These are phyloP conservation scores for Xylaria sp. DNA, from an alignment of 2,329 filamentous ascomycete species.

Conservation along the genomic window DNA sequence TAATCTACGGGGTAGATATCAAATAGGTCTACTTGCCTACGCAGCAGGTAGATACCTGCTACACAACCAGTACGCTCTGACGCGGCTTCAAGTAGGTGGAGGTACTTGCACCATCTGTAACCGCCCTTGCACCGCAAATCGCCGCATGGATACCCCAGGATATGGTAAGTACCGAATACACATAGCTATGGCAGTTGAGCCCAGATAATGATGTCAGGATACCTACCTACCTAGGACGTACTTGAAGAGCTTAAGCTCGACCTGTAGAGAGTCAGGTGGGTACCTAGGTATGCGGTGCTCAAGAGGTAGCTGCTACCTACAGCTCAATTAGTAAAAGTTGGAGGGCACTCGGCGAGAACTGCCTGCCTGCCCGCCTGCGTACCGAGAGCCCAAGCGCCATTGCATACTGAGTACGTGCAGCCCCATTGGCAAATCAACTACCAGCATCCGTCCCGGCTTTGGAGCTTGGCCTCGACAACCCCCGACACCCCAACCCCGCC, in stretches of 20 bases:
- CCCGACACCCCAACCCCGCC: not conserved
- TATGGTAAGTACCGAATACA: not conserved
- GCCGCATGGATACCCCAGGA: not conserved
- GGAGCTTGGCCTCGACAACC: conserved; percentile 24
- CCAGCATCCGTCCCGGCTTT: conserved; percentile 26
- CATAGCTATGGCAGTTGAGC: not conserved
- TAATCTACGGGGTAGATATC: too few relatives aligned
- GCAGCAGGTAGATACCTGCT: not conserved
- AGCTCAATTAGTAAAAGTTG: conserved; percentile 2
- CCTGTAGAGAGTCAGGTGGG: not conserved
- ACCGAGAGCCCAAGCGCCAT: conserved; percentile 26
- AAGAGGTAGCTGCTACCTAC: conserved; percentile 11
- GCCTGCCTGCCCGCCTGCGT: not conserved
- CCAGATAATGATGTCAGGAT: conserved; percentile 3
- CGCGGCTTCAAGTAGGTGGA: not conserved
- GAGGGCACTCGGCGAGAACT: too few relatives aligned
- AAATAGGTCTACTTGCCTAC: too few relatives aligned
- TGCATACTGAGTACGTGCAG: not conserved
- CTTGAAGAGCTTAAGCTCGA: not conserved
- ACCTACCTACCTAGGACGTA: too few relatives aligned
- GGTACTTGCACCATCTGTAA: not conserved
- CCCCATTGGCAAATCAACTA: conserved; percentile 31
- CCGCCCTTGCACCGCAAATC: not conserved
- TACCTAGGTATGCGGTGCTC: not conserved
- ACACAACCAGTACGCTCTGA: not conserved